Evolutionary conservation across 2,329 filamentous ascomycete species (phyloP).

Genomic region (Apiospora phragmitis): DNA sequence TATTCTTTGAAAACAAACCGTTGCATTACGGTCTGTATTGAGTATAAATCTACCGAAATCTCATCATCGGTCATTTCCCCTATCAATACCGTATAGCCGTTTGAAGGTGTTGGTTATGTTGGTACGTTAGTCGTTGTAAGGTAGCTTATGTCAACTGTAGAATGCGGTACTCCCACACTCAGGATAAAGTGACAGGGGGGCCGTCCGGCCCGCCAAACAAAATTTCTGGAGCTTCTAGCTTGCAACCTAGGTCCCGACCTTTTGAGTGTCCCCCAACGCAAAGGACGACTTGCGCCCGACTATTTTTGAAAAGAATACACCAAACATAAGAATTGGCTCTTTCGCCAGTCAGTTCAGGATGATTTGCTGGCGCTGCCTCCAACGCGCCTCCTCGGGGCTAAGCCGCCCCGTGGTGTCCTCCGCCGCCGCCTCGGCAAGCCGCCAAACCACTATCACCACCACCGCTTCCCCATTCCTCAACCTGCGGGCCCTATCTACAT

Average conservation of each 20-base stretch:
- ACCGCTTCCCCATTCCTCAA: background rate
- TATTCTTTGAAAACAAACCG: background rate
- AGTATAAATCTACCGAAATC: too few relatives aligned
- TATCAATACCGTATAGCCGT: background rate
- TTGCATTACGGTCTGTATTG: background rate
- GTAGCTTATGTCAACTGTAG: background rate
- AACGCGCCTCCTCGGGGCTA: constrained; percentile 37
- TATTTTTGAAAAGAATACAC: background rate
- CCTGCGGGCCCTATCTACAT: constrained; percentile 13
- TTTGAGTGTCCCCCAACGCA: background rate
- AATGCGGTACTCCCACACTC: background rate
- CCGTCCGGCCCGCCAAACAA: constrained; percentile 19
- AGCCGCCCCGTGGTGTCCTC: background rate
- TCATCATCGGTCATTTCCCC: background rate
- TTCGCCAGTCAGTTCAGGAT: constrained; percentile 22
- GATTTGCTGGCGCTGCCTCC: constrained; percentile 52
- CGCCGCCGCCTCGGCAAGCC: constrained; percentile 18
- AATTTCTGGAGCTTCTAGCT: constrained; percentile 28
- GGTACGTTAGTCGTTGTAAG: background rate
- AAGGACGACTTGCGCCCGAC: constrained; percentile 2
- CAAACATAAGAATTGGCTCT: background rate
- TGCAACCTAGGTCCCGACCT: background rate
- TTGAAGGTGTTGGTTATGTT: too few relatives aligned
- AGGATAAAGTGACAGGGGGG: background rate
- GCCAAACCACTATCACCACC: too few relatives aligned